Conservation (phyloP, 2,329 filamentous ascomycete genomes). For the Fusarium veterinarium region DNA sequence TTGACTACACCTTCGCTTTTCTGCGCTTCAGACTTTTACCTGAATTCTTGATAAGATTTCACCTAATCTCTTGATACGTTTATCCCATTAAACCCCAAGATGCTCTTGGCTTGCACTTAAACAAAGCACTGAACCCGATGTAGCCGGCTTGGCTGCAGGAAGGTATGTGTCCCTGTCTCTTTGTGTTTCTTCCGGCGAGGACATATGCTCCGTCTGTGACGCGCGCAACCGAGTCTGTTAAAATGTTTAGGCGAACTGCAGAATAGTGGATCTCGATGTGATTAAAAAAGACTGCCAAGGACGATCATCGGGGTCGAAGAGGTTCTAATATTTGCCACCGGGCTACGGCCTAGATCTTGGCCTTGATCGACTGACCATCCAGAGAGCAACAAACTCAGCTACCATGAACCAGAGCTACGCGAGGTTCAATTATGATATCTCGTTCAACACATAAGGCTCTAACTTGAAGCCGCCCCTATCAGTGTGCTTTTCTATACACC, state of each 20-base stretch:
- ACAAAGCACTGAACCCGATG: not conserved
- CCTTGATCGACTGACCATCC: not conserved
- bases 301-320: not conserved
- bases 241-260: not conserved
- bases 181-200: not conserved
- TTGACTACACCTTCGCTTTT: not conserved
- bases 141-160: not conserved
- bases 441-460: not conserved
- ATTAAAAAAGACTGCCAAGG: not conserved
- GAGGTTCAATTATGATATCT: not conserved
- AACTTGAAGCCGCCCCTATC: not conserved
- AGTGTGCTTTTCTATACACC: not conserved
- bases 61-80: not conserved
- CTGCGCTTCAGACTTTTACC: not conserved
- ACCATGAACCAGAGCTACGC: not conserved
- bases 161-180: not conserved
- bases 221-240: not conserved
- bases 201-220: not conserved
- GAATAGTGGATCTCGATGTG: not conserved
- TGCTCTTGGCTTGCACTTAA: not conserved
- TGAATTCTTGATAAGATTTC: fast-evolving
- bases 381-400: not conserved
- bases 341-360: not conserved
- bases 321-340: not conserved
- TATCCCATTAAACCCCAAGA: not conserved